Conservation (phyloP, 192 early-diverging fungal species). For the Endogone sp. region DNA sequence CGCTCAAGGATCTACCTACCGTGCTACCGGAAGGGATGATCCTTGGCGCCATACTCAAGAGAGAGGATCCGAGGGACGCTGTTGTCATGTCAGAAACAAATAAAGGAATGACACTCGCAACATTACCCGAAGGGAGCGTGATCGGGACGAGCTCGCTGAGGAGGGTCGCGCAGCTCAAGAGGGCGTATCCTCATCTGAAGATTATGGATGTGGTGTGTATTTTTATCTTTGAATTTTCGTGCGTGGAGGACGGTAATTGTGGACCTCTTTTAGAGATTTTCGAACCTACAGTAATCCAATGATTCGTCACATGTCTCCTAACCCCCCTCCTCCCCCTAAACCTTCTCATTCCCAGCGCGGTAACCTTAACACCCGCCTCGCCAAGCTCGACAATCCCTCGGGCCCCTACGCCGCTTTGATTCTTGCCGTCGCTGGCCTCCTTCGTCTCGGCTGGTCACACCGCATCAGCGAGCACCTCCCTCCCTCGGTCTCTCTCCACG, state of each 20-base stretch:
- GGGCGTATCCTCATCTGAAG: slow-evolving; percentile 67
- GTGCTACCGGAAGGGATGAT: slow-evolving; percentile 75
- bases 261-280: slow-evolving; percentile 8
- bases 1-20: slow-evolving; percentile 93
- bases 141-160: slow-evolving; percentile 90
- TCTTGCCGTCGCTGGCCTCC: slow-evolving; percentile 84
- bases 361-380: slow-evolving; percentile 84
- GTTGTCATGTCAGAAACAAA: slow-evolving; percentile 48
- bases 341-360: slow-evolving; percentile 34
- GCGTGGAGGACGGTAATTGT: slow-evolving; percentile 34
- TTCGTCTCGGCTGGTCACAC: slow-evolving; percentile 58
- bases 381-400: slow-evolving; percentile 79
- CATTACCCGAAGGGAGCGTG: slow-evolving; percentile 68
- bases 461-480: slow-evolving; percentile 72
- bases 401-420: slow-evolving; percentile 73
- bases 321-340: slow-evolving; percentile 1
- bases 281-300: slow-evolving; percentile 3
- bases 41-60: slow-evolving; percentile 75
- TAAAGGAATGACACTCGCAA: slow-evolving; percentile 39
- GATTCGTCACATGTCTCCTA: slow-evolving; percentile 22
- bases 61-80: slow-evolving; percentile 92
- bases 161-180: slow-evolving; percentile 79
- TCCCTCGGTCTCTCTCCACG: slow-evolving; percentile 65
- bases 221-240: slow-evolving; percentile 8
- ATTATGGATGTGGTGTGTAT: slow-evolving; percentile 74